A percentile compares a stretch with the other conserved stretches of the same genome.
Conservation (phyloP, 2,329 filamentous ascomycete species). For the Cladophialophora carrionii region DNA sequence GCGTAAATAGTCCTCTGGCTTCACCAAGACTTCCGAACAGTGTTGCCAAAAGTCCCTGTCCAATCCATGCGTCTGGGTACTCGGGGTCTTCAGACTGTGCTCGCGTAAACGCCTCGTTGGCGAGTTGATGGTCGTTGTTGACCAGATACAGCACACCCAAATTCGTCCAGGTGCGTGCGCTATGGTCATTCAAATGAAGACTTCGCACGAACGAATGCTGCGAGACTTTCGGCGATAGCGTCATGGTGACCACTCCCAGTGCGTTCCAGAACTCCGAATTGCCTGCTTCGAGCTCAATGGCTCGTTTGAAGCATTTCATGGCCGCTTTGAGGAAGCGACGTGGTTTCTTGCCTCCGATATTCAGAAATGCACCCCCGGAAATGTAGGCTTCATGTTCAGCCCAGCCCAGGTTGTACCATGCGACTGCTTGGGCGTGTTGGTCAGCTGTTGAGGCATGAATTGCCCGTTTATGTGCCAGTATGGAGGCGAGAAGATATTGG, state of each 20-base stretch:
- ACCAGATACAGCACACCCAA: slow-evolving; percentile 82
- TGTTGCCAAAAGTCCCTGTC: slow-evolving; percentile 83
- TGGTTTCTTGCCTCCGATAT: slow-evolving; percentile 55
- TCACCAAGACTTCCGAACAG: slow-evolving; percentile 74
- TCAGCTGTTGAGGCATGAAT: slow-evolving; percentile 74
- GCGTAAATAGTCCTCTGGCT: slow-evolving; percentile 82
- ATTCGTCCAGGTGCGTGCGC: slow-evolving; percentile 85
- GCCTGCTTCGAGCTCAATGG: slow-evolving; percentile 91
- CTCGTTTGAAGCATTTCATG: slow-evolving; percentile 88
- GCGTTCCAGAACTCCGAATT: slow-evolving; percentile 98
- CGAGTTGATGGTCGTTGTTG: slow-evolving; percentile 80
- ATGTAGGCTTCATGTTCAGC: slow-evolving; percentile 80
- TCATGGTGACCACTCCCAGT: slow-evolving; percentile 85
- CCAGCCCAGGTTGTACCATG: slow-evolving; percentile 96
- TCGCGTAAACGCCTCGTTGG: slow-evolving; percentile 84
- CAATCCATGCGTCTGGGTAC: slow-evolving; percentile 90
- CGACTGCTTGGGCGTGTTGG: slow-evolving; percentile 86
- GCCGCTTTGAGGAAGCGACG: slow-evolving; percentile 75
- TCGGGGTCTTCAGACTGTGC: slow-evolving; percentile 95
- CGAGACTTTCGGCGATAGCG: slow-evolving; percentile 80
- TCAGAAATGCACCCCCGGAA: slow-evolving; percentile 45
- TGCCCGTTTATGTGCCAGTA: slow-evolving; percentile 85
- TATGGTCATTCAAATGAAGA: slow-evolving; percentile 88
- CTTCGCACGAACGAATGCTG: slow-evolving; percentile 94
- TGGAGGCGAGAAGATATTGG: slow-evolving; percentile 68